These are phyloP conservation scores for Rhodotorula babjevae DNA, from an alignment of 768 basidiomycete species.

Conservation along the genomic window DNA sequence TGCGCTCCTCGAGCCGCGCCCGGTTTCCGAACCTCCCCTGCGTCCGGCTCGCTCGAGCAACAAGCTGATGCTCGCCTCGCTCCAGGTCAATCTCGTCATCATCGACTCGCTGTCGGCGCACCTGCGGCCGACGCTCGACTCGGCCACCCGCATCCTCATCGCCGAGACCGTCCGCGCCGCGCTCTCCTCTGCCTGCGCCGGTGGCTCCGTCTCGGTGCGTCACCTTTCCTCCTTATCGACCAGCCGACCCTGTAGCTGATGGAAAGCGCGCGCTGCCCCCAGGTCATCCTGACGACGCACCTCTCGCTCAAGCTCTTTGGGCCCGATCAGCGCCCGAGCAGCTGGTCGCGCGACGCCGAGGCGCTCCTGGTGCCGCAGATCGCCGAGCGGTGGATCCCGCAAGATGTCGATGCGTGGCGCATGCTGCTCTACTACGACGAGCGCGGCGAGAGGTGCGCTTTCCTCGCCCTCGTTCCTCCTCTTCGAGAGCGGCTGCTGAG, in stretches of 20 bases:
- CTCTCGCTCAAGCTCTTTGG: constrained; percentile 28
- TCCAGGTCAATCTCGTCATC: constrained; percentile 29
- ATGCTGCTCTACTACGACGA: constrained; percentile 23
- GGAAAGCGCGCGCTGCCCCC: background rate
- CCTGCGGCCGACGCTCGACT: constrained; percentile 23
- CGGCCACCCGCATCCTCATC: background rate
- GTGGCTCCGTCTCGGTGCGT: constrained; percentile 4
- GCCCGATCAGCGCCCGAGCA: constrained; percentile 11
- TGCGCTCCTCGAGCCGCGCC: too few relatives aligned
- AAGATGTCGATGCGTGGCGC: background rate
- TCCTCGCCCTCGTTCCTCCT: background rate
- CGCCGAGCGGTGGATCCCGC: constrained; percentile 13
- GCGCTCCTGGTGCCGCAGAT: constrained; percentile 28
- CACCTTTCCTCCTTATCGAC: too few relatives aligned
- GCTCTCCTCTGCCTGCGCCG: background rate
- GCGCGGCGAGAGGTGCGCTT: constrained; percentile 25
- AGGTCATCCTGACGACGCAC: constrained; percentile 23
- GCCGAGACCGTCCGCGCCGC: constrained; percentile 11
- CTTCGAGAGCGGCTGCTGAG: background rate
- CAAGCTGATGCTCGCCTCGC: background rate
- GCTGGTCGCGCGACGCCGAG: constrained; percentile 26
- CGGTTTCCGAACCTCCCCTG: too few relatives aligned
- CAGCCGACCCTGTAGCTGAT: too few relatives aligned
- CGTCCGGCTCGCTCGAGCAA: too few relatives aligned
- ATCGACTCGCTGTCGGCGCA: constrained; percentile 23